phyloP scores from a whole-genome alignment of 257 asterid species.

The Scutellaria baicalensis region DNA sequence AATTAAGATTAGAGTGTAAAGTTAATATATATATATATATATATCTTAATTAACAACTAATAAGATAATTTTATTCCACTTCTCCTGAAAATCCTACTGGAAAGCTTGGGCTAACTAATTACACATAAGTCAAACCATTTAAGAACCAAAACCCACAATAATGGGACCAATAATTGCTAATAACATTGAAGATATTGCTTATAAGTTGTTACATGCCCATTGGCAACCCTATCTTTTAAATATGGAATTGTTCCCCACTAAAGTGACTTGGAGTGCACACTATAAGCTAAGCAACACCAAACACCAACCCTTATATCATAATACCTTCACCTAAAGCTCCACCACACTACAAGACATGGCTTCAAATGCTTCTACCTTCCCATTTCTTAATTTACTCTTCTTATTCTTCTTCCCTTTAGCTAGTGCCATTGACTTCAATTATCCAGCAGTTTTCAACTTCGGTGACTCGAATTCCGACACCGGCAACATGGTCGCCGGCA shows the following conservation, averaged over 20 bases:
- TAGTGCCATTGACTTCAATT: conserved; percentile 62
- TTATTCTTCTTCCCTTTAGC: conserved; percentile 23
- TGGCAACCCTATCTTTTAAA: conserved; percentile 8
- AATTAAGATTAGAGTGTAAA: too few species aligned
- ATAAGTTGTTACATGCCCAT: background rate
- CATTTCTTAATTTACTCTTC: conserved; percentile 4
- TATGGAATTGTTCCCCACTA: conserved; percentile 7
- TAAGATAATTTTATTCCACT: too few species aligned
- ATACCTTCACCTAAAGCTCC: conserved; percentile 14
- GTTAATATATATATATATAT: too few species aligned
- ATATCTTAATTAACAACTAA: too few species aligned
- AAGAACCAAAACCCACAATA: background rate
- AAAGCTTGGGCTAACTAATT: background rate
- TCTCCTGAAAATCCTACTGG: too few species aligned
- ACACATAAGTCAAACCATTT: background rate
- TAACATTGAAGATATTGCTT: conserved; percentile 9
- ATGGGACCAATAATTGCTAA: background rate
- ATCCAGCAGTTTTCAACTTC: conserved; percentile 92
- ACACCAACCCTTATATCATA: conserved; percentile 10
- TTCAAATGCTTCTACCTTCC: conserved; percentile 30
- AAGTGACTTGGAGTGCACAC: conserved; percentile 51
- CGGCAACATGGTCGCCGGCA: conserved; percentile 65
- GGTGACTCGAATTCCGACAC: conserved; percentile 99
- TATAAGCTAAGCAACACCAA: conserved; percentile 18
- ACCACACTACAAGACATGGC: conserved; percentile 30